phyloP scores from a whole-genome alignment of 2,329 filamentous ascomycete genomes.

The Epichloe sibirici region DNA sequence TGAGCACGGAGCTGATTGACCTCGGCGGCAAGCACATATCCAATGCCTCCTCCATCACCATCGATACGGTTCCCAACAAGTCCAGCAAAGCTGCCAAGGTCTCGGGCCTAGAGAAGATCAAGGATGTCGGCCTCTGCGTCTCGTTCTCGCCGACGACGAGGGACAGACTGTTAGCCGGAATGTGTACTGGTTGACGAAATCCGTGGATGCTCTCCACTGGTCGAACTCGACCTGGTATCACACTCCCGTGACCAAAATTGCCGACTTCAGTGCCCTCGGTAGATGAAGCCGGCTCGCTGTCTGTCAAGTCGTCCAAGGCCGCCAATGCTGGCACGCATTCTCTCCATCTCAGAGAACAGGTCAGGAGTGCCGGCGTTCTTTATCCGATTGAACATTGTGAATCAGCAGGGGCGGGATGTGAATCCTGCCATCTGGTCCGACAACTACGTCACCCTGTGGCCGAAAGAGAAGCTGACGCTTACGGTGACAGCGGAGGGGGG shows the following conservation, averaged over 20 bases:
- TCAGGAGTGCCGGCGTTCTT: slow-evolving; percentile 45
- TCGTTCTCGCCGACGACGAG: slow-evolving; percentile 28
- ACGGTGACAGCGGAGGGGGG: slow-evolving; percentile 8
- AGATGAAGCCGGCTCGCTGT: slow-evolving; percentile 26
- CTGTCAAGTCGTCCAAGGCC: slow-evolving; percentile 11
- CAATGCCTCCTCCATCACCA: slow-evolving; percentile 16
- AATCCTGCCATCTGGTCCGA: slow-evolving; percentile 45
- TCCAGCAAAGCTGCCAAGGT: slow-evolving; percentile 20
- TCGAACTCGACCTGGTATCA: slow-evolving; percentile 43
- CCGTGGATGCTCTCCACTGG: slow-evolving; percentile 41
- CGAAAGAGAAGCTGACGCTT: slow-evolving; percentile 33
- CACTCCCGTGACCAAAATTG: slow-evolving; percentile 42
- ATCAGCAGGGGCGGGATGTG: slow-evolving; percentile 31
- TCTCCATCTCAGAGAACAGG: slow-evolving; percentile 38
- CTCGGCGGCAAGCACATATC: slow-evolving; percentile 31
- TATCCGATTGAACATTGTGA: slow-evolving; percentile 37
- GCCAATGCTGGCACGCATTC: slow-evolving; percentile 9
- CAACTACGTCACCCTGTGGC: slow-evolving; percentile 51
- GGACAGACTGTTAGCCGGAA: slow-evolving; percentile 36
- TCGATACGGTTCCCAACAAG: slow-evolving; percentile 31
- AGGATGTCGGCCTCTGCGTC: slow-evolving; percentile 37
- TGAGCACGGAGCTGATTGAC: slow-evolving; percentile 38
- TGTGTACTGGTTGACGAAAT: slow-evolving; percentile 44
- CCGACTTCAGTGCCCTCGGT: slow-evolving; percentile 33
- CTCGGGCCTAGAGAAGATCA: slow-evolving; percentile 16